phyloP scores from a whole-genome alignment of 768 basidiomycete genomes.

The Hypsizygus marmoreus region DNA sequence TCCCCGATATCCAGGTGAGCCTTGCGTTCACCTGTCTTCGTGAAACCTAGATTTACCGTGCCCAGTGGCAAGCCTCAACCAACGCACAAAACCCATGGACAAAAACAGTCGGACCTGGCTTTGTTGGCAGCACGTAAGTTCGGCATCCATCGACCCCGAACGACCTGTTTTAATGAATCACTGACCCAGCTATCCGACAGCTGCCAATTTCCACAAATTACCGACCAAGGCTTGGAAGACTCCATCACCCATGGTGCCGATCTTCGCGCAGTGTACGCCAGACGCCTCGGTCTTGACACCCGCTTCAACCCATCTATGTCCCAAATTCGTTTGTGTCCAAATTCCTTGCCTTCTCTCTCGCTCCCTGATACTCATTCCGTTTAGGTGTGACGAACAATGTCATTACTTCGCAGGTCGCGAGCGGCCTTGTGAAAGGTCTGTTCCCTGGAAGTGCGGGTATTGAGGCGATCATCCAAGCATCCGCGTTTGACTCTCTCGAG shows the following conservation, averaged over 20 bases:
- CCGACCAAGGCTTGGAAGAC: slow-evolving; percentile 44
- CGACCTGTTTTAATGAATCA: background rate
- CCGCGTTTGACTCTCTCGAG: slow-evolving; percentile 48
- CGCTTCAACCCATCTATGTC: slow-evolving; percentile 32
- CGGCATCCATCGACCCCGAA: background rate
- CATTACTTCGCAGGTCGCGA: slow-evolving; percentile 55
- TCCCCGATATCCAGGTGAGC: slow-evolving; percentile 36
- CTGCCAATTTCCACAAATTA: slow-evolving; percentile 54
- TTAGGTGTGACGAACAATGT: slow-evolving; percentile 53
- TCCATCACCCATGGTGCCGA: slow-evolving; percentile 49
- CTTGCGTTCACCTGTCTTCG: background rate
- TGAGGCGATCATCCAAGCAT: slow-evolving; percentile 40
- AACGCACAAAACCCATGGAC: slow-evolving; percentile 45
- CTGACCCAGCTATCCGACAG: slow-evolving; percentile 20
- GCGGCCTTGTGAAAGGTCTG: slow-evolving; percentile 44
- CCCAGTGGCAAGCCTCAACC: slow-evolving; percentile 45
- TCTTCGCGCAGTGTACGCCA: slow-evolving; percentile 45
- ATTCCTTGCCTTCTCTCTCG: background rate
- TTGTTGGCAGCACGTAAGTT: slow-evolving; percentile 42
- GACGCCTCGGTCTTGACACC: slow-evolving; percentile 37
- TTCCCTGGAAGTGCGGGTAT: slow-evolving; percentile 39
- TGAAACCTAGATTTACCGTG: background rate
- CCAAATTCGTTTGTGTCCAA: slow-evolving; percentile 36
- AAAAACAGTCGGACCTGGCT: slow-evolving; percentile 42
- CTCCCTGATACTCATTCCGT: background rate